These are phyloP conservation scores for Pseudogymnoascus sp. DNA, from an alignment of 2,329 filamentous ascomycete species.

Conservation along the genomic window DNA sequence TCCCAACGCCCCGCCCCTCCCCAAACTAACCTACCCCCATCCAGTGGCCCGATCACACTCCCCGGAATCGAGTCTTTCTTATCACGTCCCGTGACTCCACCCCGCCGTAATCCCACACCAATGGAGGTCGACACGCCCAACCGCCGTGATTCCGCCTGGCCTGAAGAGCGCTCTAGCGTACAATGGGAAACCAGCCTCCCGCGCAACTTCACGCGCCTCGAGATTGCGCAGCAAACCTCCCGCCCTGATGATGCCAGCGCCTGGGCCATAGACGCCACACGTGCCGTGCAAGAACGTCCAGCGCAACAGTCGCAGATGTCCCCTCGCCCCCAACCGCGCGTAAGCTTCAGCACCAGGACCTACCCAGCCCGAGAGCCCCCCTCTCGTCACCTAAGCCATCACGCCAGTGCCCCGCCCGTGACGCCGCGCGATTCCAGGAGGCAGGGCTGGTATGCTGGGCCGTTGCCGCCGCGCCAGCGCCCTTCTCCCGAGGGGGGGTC, in stretches of 20 bases:
- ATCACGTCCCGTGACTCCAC: slow-evolving; percentile 53
- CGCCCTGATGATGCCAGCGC: slow-evolving; percentile 43
- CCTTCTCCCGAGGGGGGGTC: slow-evolving; percentile 45
- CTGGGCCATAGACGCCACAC: slow-evolving; percentile 50
- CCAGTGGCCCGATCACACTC: slow-evolving; percentile 48
- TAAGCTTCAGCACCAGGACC: slow-evolving; percentile 46
- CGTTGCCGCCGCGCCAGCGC: slow-evolving; percentile 31
- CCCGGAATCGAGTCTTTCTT: slow-evolving; percentile 89
- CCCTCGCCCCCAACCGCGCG: slow-evolving; percentile 37
- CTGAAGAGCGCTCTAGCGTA: slow-evolving; percentile 12
- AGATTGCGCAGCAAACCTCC: slow-evolving; percentile 48
- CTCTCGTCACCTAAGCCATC: slow-evolving; percentile 42
- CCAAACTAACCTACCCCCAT: slow-evolving; percentile 41
- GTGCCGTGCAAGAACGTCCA: slow-evolving; percentile 45
- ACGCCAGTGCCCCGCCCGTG: slow-evolving; percentile 49
- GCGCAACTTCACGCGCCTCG: slow-evolving; percentile 56
- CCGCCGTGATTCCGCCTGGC: slow-evolving; percentile 13
- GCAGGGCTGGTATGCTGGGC: slow-evolving; percentile 63
- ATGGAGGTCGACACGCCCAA: slow-evolving; percentile 60
- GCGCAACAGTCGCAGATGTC: slow-evolving; percentile 31
- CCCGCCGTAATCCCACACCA: slow-evolving; percentile 59
- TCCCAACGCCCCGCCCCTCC: slow-evolving; percentile 33
- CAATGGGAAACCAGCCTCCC: slow-evolving; percentile 61
- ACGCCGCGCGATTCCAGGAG: slow-evolving; percentile 55
- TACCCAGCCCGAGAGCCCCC: slow-evolving; percentile 29